phyloP scores from a whole-genome alignment of 202 grass and related monocot species.

The Cymbopogon flexuosus region DNA sequence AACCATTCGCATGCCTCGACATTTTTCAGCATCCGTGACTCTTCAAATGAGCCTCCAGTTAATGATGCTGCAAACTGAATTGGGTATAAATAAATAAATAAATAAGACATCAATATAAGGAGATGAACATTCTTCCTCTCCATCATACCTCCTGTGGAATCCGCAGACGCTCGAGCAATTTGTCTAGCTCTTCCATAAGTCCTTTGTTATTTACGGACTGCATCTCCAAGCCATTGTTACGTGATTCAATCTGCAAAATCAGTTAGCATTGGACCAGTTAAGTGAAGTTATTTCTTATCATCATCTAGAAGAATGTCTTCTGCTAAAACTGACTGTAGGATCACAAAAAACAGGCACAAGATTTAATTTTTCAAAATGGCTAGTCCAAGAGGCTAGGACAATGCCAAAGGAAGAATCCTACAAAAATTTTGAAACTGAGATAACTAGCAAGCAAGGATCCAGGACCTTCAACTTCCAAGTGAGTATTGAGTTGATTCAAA shows the following conservation, averaged over 20 bases:
- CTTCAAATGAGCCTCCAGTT: slow-evolving; percentile 92
- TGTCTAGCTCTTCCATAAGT: slow-evolving; percentile 89
- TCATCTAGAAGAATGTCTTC: neutral
- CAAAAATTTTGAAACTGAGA: slow-evolving; percentile 10
- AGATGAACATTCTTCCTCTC: slow-evolving; percentile 26
- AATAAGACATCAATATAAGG: slow-evolving; percentile 14
- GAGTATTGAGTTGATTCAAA: slow-evolving; percentile 1
- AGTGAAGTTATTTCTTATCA: neutral
- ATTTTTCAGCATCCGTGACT: slow-evolving; percentile 96
- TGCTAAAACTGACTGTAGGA: slow-evolving; percentile 10
- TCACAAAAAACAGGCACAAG: slow-evolving; percentile 3
- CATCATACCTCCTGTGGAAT: slow-evolving; percentile 80
- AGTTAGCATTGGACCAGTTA: neutral
- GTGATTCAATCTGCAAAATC: slow-evolving; percentile 86
- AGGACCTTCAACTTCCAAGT: neutral
- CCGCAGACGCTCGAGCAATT: slow-evolving; percentile 71
- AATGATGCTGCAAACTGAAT: slow-evolving; percentile 80
- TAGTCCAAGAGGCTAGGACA: neutral
- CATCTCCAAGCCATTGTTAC: slow-evolving; percentile 96
- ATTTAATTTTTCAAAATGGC: neutral
- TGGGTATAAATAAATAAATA: slow-evolving; percentile 20
- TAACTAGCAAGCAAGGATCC: neutral
- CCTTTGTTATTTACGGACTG: slow-evolving; percentile 87
- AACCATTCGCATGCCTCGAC: slow-evolving; percentile 99
- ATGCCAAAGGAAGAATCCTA: neutral